Conservation (phyloP, 257 asterid genomes). For the Solanum dulcamara region DNA sequence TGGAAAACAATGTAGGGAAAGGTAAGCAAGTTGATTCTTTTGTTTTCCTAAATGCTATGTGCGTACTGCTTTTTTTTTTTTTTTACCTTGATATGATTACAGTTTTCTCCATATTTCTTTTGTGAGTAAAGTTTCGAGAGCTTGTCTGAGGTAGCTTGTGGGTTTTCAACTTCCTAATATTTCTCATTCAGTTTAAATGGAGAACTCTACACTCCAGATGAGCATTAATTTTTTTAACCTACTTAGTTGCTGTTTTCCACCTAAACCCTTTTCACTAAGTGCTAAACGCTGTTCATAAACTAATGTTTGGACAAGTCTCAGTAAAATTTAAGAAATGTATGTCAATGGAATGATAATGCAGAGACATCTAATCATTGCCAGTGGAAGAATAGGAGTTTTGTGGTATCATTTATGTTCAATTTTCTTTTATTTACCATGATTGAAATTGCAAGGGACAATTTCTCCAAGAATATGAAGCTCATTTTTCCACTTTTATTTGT, state of each 20-base stretch:
- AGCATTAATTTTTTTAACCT: background rate
- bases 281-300: background rate
- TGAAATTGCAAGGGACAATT: background rate
- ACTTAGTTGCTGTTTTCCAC: background rate
- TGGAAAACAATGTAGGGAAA: conserved; percentile 96
- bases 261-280: background rate
- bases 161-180: background rate
- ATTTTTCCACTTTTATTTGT: background rate
- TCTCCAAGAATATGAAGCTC: background rate
- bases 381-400: background rate
- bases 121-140: background rate
- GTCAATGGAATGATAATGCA: background rate
- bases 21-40: conserved; percentile 27
- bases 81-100: background rate
- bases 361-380: background rate
- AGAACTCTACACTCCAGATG: background rate
- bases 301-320: background rate
- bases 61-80: background rate
- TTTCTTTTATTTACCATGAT: background rate
- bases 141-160: background rate
- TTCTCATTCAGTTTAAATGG: background rate
- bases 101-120: background rate
- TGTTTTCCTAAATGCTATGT: background rate
- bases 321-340: background rate
- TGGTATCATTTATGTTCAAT: background rate